Conservation (phyloP, 345 rosid species). For the Sapria himalayana region DNA sequence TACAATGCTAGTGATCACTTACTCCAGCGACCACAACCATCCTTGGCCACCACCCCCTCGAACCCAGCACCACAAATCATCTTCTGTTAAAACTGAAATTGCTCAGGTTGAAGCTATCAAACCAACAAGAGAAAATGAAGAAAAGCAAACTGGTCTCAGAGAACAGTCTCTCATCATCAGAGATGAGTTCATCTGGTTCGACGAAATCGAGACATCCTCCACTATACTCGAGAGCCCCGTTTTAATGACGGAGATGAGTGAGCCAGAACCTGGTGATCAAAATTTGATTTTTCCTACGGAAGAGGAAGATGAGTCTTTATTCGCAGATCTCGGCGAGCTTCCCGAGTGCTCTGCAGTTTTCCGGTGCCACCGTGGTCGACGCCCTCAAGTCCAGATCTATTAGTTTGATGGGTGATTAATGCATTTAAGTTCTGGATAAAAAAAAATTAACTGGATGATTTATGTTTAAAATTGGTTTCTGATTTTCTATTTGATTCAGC, state of each 20-base stretch:
- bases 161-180: constrained; percentile 15
- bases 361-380: constrained; percentile 35
- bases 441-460: too few relatives aligned
- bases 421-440: too few relatives aligned
- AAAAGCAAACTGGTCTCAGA: constrained; percentile 28
- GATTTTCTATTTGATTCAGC: too few relatives aligned
- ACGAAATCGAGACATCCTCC: constrained; percentile 56
- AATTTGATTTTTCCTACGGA: constrained; percentile 24
- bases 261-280: constrained; percentile 13
- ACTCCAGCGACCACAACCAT: constrained; percentile 85
- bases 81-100: constrained; percentile 7
- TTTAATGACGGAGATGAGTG: constrained; percentile 19
- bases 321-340: constrained; percentile 92
- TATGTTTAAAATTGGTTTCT: too few relatives aligned
- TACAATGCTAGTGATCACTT: constrained; percentile 58
- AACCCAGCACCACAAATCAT: constrained; percentile 20
- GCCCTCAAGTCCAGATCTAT: constrained; percentile 51
- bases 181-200: constrained; percentile 73
- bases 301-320: constrained; percentile 65
- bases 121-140: constrained; percentile 15
- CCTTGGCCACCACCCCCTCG: constrained; percentile 57
- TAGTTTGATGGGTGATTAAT: too few relatives aligned
- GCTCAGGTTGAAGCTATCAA: constrained; percentile 8
- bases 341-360: constrained; percentile 87
- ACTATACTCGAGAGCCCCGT: constrained; percentile 50